Conservation (phyloP, 169 alveolate genomes). For the Plasmodium coatneyi region DNA sequence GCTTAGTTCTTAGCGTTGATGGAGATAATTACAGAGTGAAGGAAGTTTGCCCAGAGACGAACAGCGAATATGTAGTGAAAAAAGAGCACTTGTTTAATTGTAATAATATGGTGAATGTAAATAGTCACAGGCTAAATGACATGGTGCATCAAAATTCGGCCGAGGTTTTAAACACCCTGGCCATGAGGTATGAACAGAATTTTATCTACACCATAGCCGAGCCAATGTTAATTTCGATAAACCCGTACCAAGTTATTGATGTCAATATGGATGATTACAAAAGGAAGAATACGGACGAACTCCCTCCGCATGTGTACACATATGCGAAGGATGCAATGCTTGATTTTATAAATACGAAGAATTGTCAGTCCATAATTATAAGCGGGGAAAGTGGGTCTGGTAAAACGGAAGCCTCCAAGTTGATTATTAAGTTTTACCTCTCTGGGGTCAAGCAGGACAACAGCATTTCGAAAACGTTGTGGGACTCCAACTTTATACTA, state of each 20-base stretch:
- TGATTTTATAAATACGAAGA: constrained; percentile 80
- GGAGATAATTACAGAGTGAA: constrained; percentile 63
- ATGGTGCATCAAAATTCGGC: constrained; percentile 72
- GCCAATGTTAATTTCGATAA: constrained; percentile 71
- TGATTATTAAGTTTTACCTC: constrained; percentile 86
- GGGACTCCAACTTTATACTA: constrained; percentile 71
- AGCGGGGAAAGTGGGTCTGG: constrained; percentile 99
- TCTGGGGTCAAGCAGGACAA: constrained; percentile 57
- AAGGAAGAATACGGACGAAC: constrained; percentile 57
- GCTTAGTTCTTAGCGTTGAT: constrained; percentile 46
- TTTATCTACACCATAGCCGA: constrained; percentile 74
- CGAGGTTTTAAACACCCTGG: constrained; percentile 60
- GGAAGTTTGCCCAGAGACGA: constrained; percentile 62
- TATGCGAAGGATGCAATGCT: constrained; percentile 89
- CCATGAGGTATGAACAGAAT: constrained; percentile 67
- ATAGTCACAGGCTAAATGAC: constrained; percentile 69
- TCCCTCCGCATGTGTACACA: constrained; percentile 90
- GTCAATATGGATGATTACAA: constrained; percentile 50
- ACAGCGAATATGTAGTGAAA: constrained; percentile 63
- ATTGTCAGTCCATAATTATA: constrained; percentile 95
- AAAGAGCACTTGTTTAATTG: constrained; percentile 57
- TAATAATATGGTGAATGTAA: constrained; percentile 50
- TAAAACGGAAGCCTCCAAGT: constrained; percentile 99
- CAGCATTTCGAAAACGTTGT: constrained; percentile 34
- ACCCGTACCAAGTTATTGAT: constrained; percentile 67